Evolutionary conservation across 2,329 filamentous ascomycete species (phyloP).

Genomic region (Aspergillus quadricinctus): DNA sequence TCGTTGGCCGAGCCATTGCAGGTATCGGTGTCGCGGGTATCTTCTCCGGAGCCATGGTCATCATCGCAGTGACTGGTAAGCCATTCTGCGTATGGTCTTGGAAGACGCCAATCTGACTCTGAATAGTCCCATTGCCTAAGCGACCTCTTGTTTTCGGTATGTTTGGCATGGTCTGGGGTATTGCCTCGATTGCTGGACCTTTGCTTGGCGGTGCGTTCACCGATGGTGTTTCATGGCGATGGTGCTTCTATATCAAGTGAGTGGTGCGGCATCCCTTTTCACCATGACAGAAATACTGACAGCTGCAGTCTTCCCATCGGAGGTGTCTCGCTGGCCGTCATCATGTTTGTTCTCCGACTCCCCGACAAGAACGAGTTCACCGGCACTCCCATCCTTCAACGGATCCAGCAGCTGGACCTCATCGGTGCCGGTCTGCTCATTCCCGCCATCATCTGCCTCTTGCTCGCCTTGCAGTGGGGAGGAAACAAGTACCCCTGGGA

Average conservation of each 20-base stretch:
- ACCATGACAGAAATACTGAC: background rate
- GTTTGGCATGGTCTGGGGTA: constrained; percentile 54
- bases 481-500: constrained; percentile 18
- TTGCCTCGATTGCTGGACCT: constrained; percentile 44
- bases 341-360: constrained; percentile 47
- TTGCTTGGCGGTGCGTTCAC: constrained; percentile 45
- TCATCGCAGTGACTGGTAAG: constrained; percentile 20
- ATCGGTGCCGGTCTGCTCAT: constrained; percentile 31
- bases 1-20: constrained; percentile 35
- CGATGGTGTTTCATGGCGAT: constrained; percentile 36
- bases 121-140: constrained; percentile 49
- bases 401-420: constrained; percentile 38
- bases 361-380: constrained; percentile 29
- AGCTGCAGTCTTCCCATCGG: constrained; percentile 33
- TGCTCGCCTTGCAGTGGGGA: constrained; percentile 23
- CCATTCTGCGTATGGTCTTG: background rate
- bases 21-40: constrained; percentile 35
- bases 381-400: constrained; percentile 30
- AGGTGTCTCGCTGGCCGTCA: constrained; percentile 39
- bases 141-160: constrained; percentile 43
- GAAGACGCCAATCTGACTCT: background rate
- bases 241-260: constrained; percentile 44
- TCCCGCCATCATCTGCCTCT: constrained; percentile 18
- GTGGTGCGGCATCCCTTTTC: background rate
- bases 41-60: constrained; percentile 24